A percentile compares a stretch with the other conserved stretches of the same genome.
Conservation (phyloP, 129 eudicot species). For the Arctium minus region DNA sequence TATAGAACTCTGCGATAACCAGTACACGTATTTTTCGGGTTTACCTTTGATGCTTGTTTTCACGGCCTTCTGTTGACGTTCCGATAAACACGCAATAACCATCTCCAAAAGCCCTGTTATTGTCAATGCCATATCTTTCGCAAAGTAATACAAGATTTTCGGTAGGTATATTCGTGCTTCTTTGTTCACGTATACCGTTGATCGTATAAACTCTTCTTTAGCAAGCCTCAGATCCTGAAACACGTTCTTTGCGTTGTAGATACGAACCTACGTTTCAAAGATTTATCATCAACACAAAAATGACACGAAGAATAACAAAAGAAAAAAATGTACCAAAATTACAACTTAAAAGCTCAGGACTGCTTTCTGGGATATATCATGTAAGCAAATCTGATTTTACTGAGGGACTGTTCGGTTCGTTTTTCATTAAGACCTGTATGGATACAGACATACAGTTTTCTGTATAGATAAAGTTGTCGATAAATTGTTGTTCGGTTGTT, state of each 20-base stretch:
- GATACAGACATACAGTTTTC: no score
- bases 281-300: neutral
- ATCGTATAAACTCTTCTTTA: slow-evolving; percentile 61
- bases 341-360: neutral
- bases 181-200: slow-evolving; percentile 62
- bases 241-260: slow-evolving; percentile 63
- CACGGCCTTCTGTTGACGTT: slow-evolving; percentile 53
- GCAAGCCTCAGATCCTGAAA: slow-evolving; percentile 72
- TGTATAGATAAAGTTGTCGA: no score
- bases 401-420: no score
- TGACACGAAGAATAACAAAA: neutral
- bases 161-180: slow-evolving; percentile 64
- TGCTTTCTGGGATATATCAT: no score
- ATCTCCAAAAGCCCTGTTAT: slow-evolving; percentile 51
- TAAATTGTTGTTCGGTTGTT: no score
- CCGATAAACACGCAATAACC: slow-evolving; percentile 47
- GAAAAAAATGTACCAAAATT: neutral
- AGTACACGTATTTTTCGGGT: slow-evolving; percentile 52
- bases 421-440: no score
- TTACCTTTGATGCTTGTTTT: slow-evolving; percentile 36
- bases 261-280: slow-evolving; percentile 50
- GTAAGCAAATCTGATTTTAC: no score
- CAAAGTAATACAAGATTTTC: slow-evolving; percentile 58
- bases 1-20: slow-evolving; percentile 64
- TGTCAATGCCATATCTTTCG: slow-evolving; percentile 65